Percentiles rank a stretch among this genome's conserved stretches.
These are phyloP conservation scores for Penicillium capsulatum DNA, from an alignment of 2,329 filamentous ascomycete genomes.

Conservation along the genomic window DNA sequence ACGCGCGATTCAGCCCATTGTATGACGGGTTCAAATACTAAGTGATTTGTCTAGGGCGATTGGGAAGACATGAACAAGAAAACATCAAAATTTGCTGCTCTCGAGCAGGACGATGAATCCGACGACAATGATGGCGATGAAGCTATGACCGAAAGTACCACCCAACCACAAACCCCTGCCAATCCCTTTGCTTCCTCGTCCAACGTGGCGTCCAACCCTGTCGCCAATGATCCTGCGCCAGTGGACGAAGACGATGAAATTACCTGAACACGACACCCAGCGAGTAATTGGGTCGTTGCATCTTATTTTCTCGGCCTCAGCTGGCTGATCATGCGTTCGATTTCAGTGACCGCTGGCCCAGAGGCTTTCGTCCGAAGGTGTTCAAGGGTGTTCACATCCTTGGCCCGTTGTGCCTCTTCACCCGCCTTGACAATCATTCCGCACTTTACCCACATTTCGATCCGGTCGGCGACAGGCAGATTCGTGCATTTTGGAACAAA, in stretches of 20 bases:
- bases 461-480: slow-evolving; percentile 63
- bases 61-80: slow-evolving; percentile 43
- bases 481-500: slow-evolving; percentile 86
- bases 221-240: slow-evolving; percentile 25
- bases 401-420: slow-evolving; percentile 81
- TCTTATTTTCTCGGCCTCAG: slow-evolving; percentile 44
- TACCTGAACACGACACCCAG: slow-evolving; percentile 31
- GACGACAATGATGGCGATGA: slow-evolving; percentile 40
- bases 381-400: slow-evolving; percentile 71
- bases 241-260: slow-evolving; percentile 43
- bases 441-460: slow-evolving; percentile 96
- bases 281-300: slow-evolving; percentile 2
- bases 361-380: slow-evolving; percentile 70
- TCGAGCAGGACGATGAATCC: slow-evolving; percentile 50
- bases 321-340: slow-evolving; percentile 70
- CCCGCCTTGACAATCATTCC: slow-evolving; percentile 83
- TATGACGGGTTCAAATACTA: slow-evolving; percentile 8
- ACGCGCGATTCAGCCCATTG: not conserved
- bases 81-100: slow-evolving; percentile 25
- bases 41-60: slow-evolving; percentile 29
- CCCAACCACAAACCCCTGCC: slow-evolving; percentile 14
- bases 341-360: slow-evolving; percentile 66
- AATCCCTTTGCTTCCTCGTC: slow-evolving; percentile 18
- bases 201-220: slow-evolving; percentile 15
- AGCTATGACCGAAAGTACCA: slow-evolving; percentile 31